Evolutionary conservation across 139 green algal species (phyloP), one percentile per base, ranked within the genome.

Genomic region (Chlamydomonas asymmetrica): DNA sequence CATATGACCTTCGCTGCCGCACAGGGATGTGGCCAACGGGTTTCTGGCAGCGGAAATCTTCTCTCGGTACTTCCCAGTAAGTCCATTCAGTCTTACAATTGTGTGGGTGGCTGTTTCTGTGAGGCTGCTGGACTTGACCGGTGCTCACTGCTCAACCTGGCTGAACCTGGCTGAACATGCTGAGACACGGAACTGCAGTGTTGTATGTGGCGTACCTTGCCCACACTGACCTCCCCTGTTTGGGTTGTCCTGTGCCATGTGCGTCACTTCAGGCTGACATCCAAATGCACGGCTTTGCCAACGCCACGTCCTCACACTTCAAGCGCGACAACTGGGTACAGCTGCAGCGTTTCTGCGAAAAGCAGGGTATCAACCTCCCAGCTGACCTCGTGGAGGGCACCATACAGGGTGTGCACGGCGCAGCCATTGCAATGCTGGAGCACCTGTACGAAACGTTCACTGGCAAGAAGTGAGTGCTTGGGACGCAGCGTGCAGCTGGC

Each of bases 321-420:
- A 88, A 88, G 72, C 64, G 69, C 9, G 84, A 90, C 77, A 92
- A 92, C 78, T 92, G 84, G 84, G 48, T 65, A 35, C 87, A 87
- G 71, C 37, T 91, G 41, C 60, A 78, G 63, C 39, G 57, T 2
- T 84, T 82, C 34, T 79, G 78, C 64, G 39, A n/a, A 32, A 76
- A 74, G 49, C 73, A 84, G 79, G 77, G 38, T 60, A 83, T 89
- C 29, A 37, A 59, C 29, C 40, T 88, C 32, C 80, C 82, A 23
- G 2, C 62, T 32, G 74, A 86, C 45, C 45, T 90, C 10, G 73
- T 89, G 50, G 76, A 86, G 52, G 80, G 82, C 40, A 84, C 74
- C 8, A 54, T 82, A 20, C 29, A 78, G 60, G 82, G 84, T 0
- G 32, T 80, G 32, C 83, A 88, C 64, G 84, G 84, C 18, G 82